Evolutionary conservation across 306 rosid genomes (phyloP).

Genomic region (Neltuma alba): DNA sequence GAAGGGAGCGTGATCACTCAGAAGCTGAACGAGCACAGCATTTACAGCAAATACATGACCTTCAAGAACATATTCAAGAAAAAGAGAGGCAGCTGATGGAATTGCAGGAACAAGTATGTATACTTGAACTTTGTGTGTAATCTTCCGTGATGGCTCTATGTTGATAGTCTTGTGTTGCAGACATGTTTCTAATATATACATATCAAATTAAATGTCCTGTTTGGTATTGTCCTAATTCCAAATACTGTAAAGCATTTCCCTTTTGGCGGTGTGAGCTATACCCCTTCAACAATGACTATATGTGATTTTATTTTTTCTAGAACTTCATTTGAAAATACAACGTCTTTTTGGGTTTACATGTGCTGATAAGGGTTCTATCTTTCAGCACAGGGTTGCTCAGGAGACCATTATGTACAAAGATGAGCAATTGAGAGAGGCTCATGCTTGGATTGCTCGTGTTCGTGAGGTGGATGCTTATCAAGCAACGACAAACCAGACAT

Average conservation of each 20-base stretch:
- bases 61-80: slow-evolving; percentile 93
- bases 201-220: background rate
- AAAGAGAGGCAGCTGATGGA: slow-evolving; percentile 93
- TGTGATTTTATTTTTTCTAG: slow-evolving; percentile 23
- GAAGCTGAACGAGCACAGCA: slow-evolving; percentile 97
- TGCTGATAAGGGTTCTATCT: slow-evolving; percentile 36
- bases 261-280: background rate
- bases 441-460: slow-evolving; percentile 91
- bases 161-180: background rate
- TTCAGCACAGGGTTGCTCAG: slow-evolving; percentile 95
- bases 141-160: background rate
- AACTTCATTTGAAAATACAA: background rate
- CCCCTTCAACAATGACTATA: background rate
- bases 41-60: slow-evolving; percentile 83
- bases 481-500: slow-evolving; percentile 72
- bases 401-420: slow-evolving; percentile 86
- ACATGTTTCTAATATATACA: background rate
- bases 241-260: background rate
- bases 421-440: slow-evolving; percentile 92
- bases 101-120: slow-evolving; percentile 85
- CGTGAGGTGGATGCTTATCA: slow-evolving; percentile 95
- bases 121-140: background rate
- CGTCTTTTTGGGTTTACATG: slow-evolving; percentile 6
- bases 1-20: slow-evolving; percentile 94
- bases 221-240: background rate